Base-by-base conservation (phyloP, 192 early-diverging fungal genomes). In the Rhizophagus clarus region DNA sequence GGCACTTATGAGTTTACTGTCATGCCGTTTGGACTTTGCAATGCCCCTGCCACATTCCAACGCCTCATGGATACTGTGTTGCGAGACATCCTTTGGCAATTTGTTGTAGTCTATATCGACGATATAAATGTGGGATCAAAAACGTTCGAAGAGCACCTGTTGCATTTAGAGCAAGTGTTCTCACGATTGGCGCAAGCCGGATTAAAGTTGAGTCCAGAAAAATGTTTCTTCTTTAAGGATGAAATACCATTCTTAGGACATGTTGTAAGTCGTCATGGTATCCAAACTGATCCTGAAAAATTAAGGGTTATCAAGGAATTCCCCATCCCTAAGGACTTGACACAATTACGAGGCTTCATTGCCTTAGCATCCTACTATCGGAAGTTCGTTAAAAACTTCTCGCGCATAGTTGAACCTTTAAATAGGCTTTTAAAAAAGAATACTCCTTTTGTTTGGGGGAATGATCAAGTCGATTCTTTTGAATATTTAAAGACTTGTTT, bases 101-200 rank as follows among this genome's bases (percentile, higher is more conserved):
- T 66, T 15, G 72, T 73, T 0, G 72, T 80, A 17, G 75, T 87
- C 0, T 85, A 80, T 20, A 61, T 87, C 2, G 84, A 87, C 32
- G 84, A 87, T 40, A 82, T 85, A 4, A 34, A 79, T 7, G 60
- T 85, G 1, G 85, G 82, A 28, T 87, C 86, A 1, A 32, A 40
- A 2, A 49, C 62, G 0, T 22, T 83, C 0, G 76, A 81, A 22
- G 72, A 83, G 22, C 84, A 87, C 29, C 0, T 76, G 62, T 32
- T 63, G n/a, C 15, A 76, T 11, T 4, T 76, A 4, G 22, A 76
- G 37, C 6, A 20, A 10, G 17, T 34, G n/a, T 76, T 76, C 0
- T 10, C 3, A 56, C 20, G 14, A 2, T 49, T 28, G 26, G 47
- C 14, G 0, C 0, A 71, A 10, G 24, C 49, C 6, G 32, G 45